Conservation (phyloP, 352 stramenopile species). For the Pythium oligandrum region DNA sequence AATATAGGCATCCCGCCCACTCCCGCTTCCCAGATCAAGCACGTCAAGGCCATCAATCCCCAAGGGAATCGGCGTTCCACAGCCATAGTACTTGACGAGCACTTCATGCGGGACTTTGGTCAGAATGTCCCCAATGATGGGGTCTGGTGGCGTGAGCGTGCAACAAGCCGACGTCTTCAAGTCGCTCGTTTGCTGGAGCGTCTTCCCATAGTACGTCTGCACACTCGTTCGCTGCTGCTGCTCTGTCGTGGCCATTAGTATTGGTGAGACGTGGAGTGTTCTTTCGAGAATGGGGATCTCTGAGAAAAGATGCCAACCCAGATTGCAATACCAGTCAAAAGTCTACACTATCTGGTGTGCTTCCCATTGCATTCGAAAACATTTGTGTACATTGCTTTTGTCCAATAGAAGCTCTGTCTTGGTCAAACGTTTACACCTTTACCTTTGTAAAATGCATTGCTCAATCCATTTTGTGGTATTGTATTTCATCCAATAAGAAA, state of each 20-base stretch:
- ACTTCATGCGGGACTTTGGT: slow-evolving; percentile 56
- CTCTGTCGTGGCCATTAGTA: background rate
- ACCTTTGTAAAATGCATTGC: no score
- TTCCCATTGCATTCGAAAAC: no score
- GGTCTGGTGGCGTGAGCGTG: slow-evolving; percentile 20
- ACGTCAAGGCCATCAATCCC: slow-evolving; percentile 46
- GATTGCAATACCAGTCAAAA: no score
- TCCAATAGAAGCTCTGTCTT: no score
- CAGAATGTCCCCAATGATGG: slow-evolving; percentile 37
- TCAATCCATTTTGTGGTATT: no score
- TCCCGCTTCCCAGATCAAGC: slow-evolving; percentile 84
- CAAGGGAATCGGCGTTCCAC: slow-evolving; percentile 67
- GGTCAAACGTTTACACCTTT: no score
- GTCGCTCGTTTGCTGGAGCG: slow-evolving; percentile 37
- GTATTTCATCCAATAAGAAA: no score
- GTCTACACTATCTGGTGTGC: no score
- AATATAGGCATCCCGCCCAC: slow-evolving; percentile 85
- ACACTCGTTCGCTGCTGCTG: slow-evolving; percentile 14
- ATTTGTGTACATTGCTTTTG: no score
- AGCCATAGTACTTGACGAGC: slow-evolving; percentile 73
- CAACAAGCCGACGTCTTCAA: slow-evolving; percentile 75
- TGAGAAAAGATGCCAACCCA: no score
- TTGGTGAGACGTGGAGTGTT: background rate
- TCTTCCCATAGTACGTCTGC: slow-evolving; percentile 30
- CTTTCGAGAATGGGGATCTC: background rate